These are phyloP conservation scores for Fusarium xyrophilum DNA, from an alignment of 2,329 filamentous ascomycete genomes.

Conservation along the genomic window DNA sequence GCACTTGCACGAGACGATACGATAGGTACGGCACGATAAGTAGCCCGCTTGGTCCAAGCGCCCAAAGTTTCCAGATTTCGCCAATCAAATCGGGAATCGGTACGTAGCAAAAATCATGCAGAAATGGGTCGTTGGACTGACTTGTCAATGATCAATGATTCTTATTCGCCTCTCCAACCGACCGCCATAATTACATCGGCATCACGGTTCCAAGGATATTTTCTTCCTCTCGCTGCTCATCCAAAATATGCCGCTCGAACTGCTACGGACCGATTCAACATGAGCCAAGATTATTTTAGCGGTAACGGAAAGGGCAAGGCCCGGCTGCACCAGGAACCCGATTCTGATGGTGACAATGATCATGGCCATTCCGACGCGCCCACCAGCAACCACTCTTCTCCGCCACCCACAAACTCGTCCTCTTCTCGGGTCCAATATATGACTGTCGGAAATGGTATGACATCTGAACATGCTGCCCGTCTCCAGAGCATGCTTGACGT, in stretches of 20 bases:
- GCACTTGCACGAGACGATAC: conserved; percentile 21
- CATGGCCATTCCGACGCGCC: conserved; percentile 29
- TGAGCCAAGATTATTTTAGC: conserved; percentile 67
- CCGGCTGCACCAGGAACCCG: conserved; percentile 45
- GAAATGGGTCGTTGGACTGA: conserved; percentile 36
- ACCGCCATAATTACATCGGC: conserved; percentile 33
- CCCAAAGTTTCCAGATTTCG: conserved; percentile 4
- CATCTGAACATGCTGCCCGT: conserved; percentile 80
- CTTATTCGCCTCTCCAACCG: conserved; percentile 37
- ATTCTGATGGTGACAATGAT: conserved; percentile 37
- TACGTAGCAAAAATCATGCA: conserved; percentile 46
- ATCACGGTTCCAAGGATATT: conserved; percentile 29
- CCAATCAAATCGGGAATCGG: conserved; percentile 43
- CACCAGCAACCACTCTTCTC: conserved; percentile 39
- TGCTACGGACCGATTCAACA: conserved; percentile 46
- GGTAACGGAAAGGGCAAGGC: conserved; percentile 64
- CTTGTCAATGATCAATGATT: conserved; percentile 28
- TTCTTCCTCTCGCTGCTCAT: conserved; percentile 18
- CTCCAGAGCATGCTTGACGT: conserved; percentile 82
- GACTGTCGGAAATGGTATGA: conserved; percentile 84
- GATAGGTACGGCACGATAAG: conserved; percentile 42
- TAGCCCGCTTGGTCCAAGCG: conserved; percentile 24
- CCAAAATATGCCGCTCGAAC: conserved; percentile 47
- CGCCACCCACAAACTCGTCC: conserved; percentile 36
- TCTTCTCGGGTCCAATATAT: conserved; percentile 71